Percentiles rank a stretch among this genome's conserved stretches.
phyloP scores from a whole-genome alignment of 75 land plant species.

The Cupressus sempervirens region DNA sequence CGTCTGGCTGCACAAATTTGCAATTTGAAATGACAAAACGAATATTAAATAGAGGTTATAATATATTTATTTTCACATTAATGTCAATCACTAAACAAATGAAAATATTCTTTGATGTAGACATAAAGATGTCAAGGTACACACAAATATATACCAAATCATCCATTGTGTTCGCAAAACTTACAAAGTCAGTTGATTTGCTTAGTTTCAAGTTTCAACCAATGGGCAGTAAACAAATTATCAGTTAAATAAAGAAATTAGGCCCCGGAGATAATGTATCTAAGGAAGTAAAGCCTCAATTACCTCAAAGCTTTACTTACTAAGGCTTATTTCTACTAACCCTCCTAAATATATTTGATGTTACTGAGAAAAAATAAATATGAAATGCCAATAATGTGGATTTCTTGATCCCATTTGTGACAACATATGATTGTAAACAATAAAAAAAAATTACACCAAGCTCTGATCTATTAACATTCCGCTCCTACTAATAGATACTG shows the following conservation, averaged over 20 bases:
- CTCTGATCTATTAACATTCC: no score
- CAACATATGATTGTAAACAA: not conserved
- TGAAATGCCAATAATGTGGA: not conserved
- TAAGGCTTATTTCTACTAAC: not conserved
- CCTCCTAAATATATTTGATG: not conserved
- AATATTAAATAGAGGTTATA: not conserved
- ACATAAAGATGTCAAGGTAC: not conserved
- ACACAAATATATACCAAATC: not conserved
- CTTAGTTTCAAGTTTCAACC: not conserved
- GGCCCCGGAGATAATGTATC: not conserved
- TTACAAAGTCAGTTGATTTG: not conserved
- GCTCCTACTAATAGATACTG: not conserved
- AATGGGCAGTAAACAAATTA: not conserved
- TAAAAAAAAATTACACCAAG: no score
- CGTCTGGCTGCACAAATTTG: constrained; percentile 10
- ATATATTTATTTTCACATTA: not conserved
- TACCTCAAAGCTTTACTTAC: not conserved
- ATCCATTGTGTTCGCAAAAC: not conserved
- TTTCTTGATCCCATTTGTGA: not conserved
- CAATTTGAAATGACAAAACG: constrained; percentile 1
- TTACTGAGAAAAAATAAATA: not conserved
- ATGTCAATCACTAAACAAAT: not conserved
- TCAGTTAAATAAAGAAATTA: not conserved
- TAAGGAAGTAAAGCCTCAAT: not conserved
- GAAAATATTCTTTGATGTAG: not conserved